These are phyloP conservation scores for Chara braunii DNA, from an alignment of 139 green algal species.

Conservation along the genomic window DNA sequence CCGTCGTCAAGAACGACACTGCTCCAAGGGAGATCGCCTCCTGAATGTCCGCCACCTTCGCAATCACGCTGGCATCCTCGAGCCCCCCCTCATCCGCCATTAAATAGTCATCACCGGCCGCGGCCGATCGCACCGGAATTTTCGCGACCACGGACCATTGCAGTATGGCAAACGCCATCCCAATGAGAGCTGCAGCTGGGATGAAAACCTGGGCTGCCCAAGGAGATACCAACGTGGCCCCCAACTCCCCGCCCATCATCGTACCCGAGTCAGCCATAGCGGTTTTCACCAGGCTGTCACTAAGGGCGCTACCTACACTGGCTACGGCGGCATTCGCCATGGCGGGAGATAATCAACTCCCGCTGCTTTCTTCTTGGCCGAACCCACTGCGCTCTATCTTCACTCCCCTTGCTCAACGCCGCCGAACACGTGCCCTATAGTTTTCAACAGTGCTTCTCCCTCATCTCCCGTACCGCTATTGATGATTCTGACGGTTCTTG, in stretches of 20 bases:
- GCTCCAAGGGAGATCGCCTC: constrained; percentile 41
- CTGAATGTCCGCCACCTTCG: constrained; percentile 14
- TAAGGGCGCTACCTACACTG: background rate
- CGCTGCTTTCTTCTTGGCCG: too few species aligned
- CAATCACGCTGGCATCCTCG: background rate
- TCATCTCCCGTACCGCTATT: too few species aligned
- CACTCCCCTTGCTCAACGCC: too few species aligned
- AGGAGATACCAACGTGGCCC: constrained; percentile 1
- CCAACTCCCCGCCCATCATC: background rate
- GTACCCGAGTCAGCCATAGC: background rate
- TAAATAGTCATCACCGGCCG: background rate
- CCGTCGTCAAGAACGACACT: constrained; percentile 83
- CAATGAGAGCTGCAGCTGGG: constrained; percentile 2
- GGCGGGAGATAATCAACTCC: background rate
- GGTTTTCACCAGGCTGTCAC: too few species aligned
- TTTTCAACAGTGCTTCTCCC: too few species aligned
- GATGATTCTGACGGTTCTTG: too few species aligned
- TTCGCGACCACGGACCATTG: constrained; percentile 5
- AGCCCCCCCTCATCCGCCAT: background rate
- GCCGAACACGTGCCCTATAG: too few species aligned
- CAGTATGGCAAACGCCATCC: constrained; percentile 8
- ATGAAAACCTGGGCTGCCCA: constrained; percentile 15
- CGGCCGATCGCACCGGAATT: background rate
- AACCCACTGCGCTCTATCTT: too few species aligned
- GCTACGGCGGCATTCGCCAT: background rate